phyloP scores from a whole-genome alignment of 441 rosid genomes.

The Eruca vesicaria region DNA sequence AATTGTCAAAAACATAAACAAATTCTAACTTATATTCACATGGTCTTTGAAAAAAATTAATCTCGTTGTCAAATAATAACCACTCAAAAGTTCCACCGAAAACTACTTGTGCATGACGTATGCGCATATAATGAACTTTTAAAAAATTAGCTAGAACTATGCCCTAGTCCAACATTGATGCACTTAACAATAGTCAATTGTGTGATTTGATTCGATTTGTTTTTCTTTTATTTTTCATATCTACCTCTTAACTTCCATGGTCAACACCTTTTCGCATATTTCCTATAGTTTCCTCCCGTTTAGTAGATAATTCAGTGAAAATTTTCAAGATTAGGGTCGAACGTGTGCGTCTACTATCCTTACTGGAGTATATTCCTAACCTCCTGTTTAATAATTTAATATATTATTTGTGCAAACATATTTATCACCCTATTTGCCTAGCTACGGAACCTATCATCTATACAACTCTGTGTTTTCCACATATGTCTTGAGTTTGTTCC shows the following conservation, averaged over 20 bases:
- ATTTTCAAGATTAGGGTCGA: conserved; percentile 26
- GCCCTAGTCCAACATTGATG: conserved; percentile 46
- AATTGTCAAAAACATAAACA: conserved; percentile 4
- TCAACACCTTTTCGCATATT: conserved; percentile 21
- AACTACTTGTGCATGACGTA: conserved; percentile 23
- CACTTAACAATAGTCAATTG: conserved; percentile 34
- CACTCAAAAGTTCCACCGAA: background rate
- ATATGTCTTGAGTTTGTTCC: conserved; percentile 82
- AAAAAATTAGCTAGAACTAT: conserved; percentile 28
- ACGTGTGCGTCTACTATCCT: conserved; percentile 14
- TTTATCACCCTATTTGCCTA: conserved; percentile 45
- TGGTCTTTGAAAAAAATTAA: background rate
- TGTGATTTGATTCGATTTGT: conserved; percentile 37
- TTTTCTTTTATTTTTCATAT: conserved; percentile 19
- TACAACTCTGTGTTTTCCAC: conserved; percentile 53
- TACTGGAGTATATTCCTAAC: conserved; percentile 20
- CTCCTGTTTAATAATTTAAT: conserved; percentile 6
- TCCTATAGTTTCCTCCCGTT: conserved; percentile 4
- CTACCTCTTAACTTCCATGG: conserved; percentile 10
- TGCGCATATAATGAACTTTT: conserved; percentile 16
- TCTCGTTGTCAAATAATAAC: background rate
- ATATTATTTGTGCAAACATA: conserved; percentile 44
- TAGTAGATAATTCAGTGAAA: background rate
- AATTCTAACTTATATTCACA: background rate
- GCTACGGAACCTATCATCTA: conserved; percentile 30